Base-by-base conservation (phyloP, 2,329 filamentous ascomycete genomes). In the Lasiodiplodia hormozganensis region DNA sequence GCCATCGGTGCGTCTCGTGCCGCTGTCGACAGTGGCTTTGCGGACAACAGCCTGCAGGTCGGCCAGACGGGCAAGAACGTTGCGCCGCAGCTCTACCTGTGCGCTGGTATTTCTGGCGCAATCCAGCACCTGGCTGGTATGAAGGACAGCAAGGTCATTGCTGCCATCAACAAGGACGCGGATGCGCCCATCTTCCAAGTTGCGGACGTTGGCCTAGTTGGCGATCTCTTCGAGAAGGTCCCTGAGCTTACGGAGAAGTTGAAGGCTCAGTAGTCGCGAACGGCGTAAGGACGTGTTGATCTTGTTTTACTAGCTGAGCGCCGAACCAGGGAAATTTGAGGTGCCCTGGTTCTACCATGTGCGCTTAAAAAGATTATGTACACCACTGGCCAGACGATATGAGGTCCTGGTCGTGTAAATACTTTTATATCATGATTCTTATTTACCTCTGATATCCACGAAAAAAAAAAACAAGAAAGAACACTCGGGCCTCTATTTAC, bases 81-180 rank as follows among this genome's bases (percentile, higher is more conserved):
- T 67, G 96, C 96, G 57, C 96, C 96, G 69, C 91, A 99, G 81
- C 85, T 99, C 70, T 99, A 99, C 79, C 87, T 99, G 73, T 96
- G 94, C 66, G 94, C 95, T 14, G 96, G 96, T 77, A 98, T 99
- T 74, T 97, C 93, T 10, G 96, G 96, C 66, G 96, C 96, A 25
- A 99, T 99, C 74, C 96, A 99, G 83, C 96, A 99, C 85, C 82
- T 99, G 82, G 96, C 96, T 38, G 96, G 96, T 78, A 99, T 99
- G 96, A 99, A 99, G 87, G 96, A 99, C 79, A 97, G 94, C 85
- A 99, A 99, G 85, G 96, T 99, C 69, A 99, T 99, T 83, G 96
- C 95, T 25, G 93, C 93, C 16, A 98, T 99, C 78, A 99, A 99
- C 86, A 99, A 99, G 85, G 96, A 99, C 77, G 85, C 90, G 4